Evolutionary conservation across 1,139 yeast species (phyloP), one percentile per base, ranked within the genome.

Genomic region (Debaryomyces subglobosus): DNA sequence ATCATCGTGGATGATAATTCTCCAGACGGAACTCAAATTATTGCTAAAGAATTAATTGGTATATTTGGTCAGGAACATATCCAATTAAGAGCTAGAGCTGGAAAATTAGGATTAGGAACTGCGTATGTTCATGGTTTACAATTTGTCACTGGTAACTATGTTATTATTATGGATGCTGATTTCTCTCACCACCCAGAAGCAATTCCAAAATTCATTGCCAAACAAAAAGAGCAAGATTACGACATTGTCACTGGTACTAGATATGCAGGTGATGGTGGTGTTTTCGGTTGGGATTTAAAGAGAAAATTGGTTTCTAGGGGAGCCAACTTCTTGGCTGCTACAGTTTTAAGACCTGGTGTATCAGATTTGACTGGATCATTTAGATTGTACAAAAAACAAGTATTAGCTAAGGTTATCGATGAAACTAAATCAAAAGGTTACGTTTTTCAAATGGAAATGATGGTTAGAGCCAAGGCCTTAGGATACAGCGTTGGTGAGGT

Each of bases 391-490:
- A 86, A 85, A 68, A 86, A 85, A 67, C 82, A 78, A 1, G 92
- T 79, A 2, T 75, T 87, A 63, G 78, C 81, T 55, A 81, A 82
- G 65, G 82, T 87, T 57, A 87, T 87, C 57, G 80, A 75, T 46
- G 87, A 78, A 48, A 86, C 94, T 47, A 79, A 82, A 67, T 82
- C 89, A 42, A 87, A 87, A 71, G 95, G 95, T 43, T 87, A 87
- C 58, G 95, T 87, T 45, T 87, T 87, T 81, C 95, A 87, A 70
- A 87, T 87, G 95, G 95, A 87, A 68, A 86, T 87, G 92, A 85
- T 86, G 84, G 95, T 86, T 35, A 79, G 94, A 56, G 95, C 95
- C 40, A 78, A 89, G 60, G 74, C 85, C 32, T 72, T 85, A 65
- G 88, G 86, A 12, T 85, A 80, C 68, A 75, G 82, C 27, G 85